phyloP scores from a whole-genome alignment of 495 filamentous ascomycete species.

The Penicillium macrosclerotiorum region DNA sequence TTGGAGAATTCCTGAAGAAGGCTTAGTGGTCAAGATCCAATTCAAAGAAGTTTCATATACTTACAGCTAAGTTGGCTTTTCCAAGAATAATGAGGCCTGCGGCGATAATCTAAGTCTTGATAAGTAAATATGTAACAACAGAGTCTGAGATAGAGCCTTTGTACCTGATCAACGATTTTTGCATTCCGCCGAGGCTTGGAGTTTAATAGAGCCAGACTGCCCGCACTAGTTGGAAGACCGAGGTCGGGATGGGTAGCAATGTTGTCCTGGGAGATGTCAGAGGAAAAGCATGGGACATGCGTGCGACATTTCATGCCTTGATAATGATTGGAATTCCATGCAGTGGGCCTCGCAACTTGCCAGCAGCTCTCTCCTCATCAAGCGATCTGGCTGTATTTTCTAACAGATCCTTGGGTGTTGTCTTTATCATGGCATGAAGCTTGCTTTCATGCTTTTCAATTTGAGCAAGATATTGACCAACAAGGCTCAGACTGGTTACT shows the following conservation, averaged over 20 bases:
- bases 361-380: constrained; percentile 24
- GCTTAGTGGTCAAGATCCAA: not conserved
- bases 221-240: constrained; percentile 50
- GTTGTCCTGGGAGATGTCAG: constrained; percentile 22
- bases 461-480: constrained; percentile 48
- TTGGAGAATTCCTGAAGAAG: constrained; percentile 11
- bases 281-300: not conserved
- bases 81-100: constrained; percentile 48
- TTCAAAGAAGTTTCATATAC: not conserved
- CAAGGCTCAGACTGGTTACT: constrained; percentile 46
- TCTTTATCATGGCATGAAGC: constrained; percentile 38
- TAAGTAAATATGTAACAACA: not conserved
- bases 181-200: constrained; percentile 29
- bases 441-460: constrained; percentile 42
- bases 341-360: constrained; percentile 19
- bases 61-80: constrained; percentile 41
- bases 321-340: constrained; percentile 29
- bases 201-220: constrained; percentile 28
- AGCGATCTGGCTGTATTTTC: constrained; percentile 23
- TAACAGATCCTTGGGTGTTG: constrained; percentile 29
- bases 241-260: constrained; percentile 33
- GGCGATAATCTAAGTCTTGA: constrained; percentile 25
- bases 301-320: constrained; percentile 20
- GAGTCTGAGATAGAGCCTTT: not conserved
- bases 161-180: constrained; percentile 21